These are phyloP conservation scores for Colletotrichum somersetense DNA, from an alignment of 2,329 filamentous ascomycete species.

Conservation along the genomic window DNA sequence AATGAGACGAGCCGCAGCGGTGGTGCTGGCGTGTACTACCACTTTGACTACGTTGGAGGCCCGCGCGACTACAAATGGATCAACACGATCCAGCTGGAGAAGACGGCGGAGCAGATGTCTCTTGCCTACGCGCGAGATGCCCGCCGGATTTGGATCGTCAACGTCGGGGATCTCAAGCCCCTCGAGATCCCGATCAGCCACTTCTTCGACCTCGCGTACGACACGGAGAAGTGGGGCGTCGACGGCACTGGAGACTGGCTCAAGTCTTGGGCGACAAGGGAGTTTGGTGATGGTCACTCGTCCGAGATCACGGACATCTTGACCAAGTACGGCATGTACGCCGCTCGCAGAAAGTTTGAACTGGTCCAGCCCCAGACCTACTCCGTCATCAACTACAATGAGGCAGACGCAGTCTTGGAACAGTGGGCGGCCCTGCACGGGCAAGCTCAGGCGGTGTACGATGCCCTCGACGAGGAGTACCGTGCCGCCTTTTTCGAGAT, in stretches of 20 bases:
- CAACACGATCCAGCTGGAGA: slow-evolving; percentile 73
- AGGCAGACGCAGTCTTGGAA: slow-evolving; percentile 65
- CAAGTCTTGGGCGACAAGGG: slow-evolving; percentile 66
- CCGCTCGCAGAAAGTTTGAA: slow-evolving; percentile 53
- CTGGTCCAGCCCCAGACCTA: slow-evolving; percentile 56
- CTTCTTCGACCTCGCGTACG: slow-evolving; percentile 77
- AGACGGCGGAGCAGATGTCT: slow-evolving; percentile 71
- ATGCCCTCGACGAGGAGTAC: slow-evolving; percentile 61
- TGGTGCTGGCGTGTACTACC: slow-evolving; percentile 76
- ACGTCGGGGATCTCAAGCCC: slow-evolving; percentile 76
- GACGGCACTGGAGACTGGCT: slow-evolving; percentile 70
- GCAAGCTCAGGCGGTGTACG: slow-evolving; percentile 68
- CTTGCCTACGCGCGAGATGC: slow-evolving; percentile 70
- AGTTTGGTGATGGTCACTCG: slow-evolving; percentile 65
- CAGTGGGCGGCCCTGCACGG: slow-evolving; percentile 65
- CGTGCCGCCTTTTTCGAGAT: slow-evolving; percentile 72
- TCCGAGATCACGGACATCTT: slow-evolving; percentile 62
- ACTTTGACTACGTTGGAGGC: slow-evolving; percentile 66
- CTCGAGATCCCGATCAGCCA: slow-evolving; percentile 75
- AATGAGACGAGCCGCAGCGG: slow-evolving; percentile 71
- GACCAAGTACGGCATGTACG: slow-evolving; percentile 58
- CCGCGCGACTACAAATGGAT: slow-evolving; percentile 69
- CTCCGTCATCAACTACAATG: slow-evolving; percentile 68
- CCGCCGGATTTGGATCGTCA: slow-evolving; percentile 74
- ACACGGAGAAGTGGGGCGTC: slow-evolving; percentile 68